Conservation (phyloP, 306 rosid species). For the Vigna mungo region DNA sequence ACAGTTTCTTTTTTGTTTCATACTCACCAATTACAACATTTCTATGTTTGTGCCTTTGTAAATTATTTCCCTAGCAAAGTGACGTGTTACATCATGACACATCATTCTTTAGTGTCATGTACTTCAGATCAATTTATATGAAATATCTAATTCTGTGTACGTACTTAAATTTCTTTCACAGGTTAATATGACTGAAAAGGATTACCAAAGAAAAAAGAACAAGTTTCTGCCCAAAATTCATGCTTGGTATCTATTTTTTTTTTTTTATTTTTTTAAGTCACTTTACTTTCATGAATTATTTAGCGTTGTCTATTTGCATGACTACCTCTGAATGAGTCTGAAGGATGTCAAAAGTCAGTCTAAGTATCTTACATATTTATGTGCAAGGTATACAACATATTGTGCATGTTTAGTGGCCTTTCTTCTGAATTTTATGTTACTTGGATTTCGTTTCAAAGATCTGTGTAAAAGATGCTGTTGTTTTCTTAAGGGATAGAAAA, state of each 20-base stretch:
- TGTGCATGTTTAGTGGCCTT: neutral
- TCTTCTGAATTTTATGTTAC: slow-evolving; percentile 2
- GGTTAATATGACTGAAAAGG: slow-evolving; percentile 99
- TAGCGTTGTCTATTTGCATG: slow-evolving; percentile 20
- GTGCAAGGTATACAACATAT: neutral
- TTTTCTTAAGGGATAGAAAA: slow-evolving; percentile 22
- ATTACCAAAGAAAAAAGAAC: slow-evolving; percentile 96
- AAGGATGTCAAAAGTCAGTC: slow-evolving; percentile 7
- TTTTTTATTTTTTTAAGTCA: neutral
- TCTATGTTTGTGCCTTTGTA: slow-evolving; percentile 1
- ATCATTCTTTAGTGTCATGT: slow-evolving; percentile 20
- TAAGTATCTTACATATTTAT: slow-evolving; percentile 19
- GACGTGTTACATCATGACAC: slow-evolving; percentile 9
- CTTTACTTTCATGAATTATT: slow-evolving; percentile 18
- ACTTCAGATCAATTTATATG: slow-evolving; percentile 13
- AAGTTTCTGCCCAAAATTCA: slow-evolving; percentile 97
- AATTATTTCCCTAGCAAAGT: neutral
- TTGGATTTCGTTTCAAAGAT: neutral
- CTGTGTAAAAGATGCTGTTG: neutral
- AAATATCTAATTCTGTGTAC: slow-evolving; percentile 19
- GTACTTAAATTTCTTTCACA: slow-evolving; percentile 52
- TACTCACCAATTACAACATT: neutral
- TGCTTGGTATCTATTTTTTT: slow-evolving; percentile 72
- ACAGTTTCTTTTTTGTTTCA: neutral
- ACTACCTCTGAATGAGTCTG: neutral